A percentile compares a stretch with the other conserved stretches of the same genome.
These are phyloP conservation scores for Xenoacremonium recifei DNA, from an alignment of 2,329 filamentous ascomycete species.

Conservation along the genomic window DNA sequence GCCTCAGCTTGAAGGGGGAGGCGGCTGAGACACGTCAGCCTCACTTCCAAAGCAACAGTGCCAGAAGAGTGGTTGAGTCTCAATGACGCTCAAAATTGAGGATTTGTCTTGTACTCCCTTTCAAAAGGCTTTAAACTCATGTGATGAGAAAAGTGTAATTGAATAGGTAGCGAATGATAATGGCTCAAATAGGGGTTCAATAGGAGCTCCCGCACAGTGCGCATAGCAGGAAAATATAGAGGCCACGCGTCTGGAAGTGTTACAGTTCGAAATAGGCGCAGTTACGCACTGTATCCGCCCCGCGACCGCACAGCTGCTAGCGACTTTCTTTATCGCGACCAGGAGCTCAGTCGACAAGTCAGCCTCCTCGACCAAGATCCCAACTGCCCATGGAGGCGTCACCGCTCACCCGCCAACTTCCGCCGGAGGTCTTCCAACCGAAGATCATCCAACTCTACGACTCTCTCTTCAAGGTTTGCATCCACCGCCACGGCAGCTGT, in stretches of 20 bases:
- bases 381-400: conserved; percentile 72
- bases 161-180: not conserved
- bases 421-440: conserved; percentile 87
- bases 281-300: conserved; percentile 7
- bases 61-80: no score
- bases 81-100: no score
- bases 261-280: not conserved
- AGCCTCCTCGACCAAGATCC: conserved; percentile 1
- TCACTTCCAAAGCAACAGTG: no score
- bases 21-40: no score
- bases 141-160: not conserved
- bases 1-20: no score
- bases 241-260: not conserved
- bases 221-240: not conserved
- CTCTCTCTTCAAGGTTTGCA: conserved; percentile 69
- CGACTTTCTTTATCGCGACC: conserved; percentile 7
- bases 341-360: conserved; percentile 5
- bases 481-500: conserved; percentile 5
- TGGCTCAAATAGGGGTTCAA: not conserved
- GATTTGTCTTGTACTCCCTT: no score
- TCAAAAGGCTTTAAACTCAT: no score
- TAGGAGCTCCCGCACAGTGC: conserved; percentile 7
- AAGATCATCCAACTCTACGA: conserved; percentile 93
- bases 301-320: conserved; percentile 7
- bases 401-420: conserved; percentile 87